phyloP scores from a whole-genome alignment of 441 rosid genomes.

The Adansonia rubrostipa region DNA sequence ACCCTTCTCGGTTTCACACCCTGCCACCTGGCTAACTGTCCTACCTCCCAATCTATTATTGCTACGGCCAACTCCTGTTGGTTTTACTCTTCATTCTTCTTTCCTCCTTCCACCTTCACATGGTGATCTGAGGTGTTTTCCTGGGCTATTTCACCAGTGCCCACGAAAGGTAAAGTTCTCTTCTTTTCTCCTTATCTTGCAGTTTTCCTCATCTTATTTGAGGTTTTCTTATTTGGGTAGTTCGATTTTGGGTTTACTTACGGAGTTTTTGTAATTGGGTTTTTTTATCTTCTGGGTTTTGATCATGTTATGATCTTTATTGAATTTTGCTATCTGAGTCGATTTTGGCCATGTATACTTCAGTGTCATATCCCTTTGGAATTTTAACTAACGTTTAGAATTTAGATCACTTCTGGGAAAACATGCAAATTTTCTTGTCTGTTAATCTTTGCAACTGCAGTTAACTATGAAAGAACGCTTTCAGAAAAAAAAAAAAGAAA shows the following conservation, averaged over 20 bases:
- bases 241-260: conserved; percentile 20
- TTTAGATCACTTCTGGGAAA: not conserved
- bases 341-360: not conserved
- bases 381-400: not conserved
- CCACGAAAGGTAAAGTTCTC: conserved; percentile 13
- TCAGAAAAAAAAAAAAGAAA: too few relatives aligned
- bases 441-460: not conserved
- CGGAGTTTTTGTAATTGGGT: not conserved
- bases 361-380: not conserved
- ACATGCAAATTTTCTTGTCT: not conserved
- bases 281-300: not conserved
- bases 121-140: not conserved
- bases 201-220: not conserved
- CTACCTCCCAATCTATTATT: not conserved
- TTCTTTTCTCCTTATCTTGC: not conserved
- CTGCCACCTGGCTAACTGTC: conserved; percentile 10
- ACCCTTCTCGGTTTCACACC: not conserved
- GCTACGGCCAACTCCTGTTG: not conserved
- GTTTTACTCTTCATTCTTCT: conserved; percentile 4
- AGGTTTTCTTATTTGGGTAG: not conserved
- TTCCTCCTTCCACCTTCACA: not conserved
- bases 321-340: not conserved
- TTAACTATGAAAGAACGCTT: not conserved
- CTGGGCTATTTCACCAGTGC: not conserved
- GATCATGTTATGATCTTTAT: not conserved